Evolutionary conservation across 2,329 filamentous ascomycete species (phyloP).

Genomic region (Pyrenophora tritici-repentis): DNA sequence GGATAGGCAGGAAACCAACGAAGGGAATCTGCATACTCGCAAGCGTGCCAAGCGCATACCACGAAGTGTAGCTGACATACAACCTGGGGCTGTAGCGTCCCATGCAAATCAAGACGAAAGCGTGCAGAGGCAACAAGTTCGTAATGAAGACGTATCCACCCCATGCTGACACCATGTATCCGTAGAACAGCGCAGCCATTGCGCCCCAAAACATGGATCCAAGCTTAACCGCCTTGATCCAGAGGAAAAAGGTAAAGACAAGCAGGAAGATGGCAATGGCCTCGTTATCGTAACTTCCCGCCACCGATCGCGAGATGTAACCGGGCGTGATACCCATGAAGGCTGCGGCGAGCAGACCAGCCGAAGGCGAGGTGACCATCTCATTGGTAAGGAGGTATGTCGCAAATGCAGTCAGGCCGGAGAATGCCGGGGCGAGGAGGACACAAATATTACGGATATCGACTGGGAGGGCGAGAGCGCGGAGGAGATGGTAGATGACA

Average conservation of each 20-base stretch:
- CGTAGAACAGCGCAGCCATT: constrained; percentile 92
- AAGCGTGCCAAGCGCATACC: constrained; percentile 94
- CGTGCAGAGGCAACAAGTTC: constrained; percentile 90
- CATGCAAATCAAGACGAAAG: constrained; percentile 94
- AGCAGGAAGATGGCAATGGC: constrained; percentile 98
- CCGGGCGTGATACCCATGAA: constrained; percentile 99
- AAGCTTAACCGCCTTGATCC: constrained; percentile 97
- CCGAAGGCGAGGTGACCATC: constrained; percentile 94
- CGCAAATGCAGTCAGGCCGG: constrained; percentile 88
- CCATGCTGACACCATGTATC: constrained; percentile 99
- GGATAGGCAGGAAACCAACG: constrained; percentile 93
- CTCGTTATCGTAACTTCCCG: constrained; percentile 98
- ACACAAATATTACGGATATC: constrained; percentile 99
- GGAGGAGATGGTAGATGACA: constrained; percentile 91
- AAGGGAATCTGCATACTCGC: constrained; percentile 99
- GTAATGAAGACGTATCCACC: constrained; percentile 99
- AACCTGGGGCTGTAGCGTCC: constrained; percentile 91
- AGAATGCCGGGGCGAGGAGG: constrained; percentile 91
- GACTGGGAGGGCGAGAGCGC: constrained; percentile 85
- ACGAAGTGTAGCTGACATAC: constrained; percentile 96
- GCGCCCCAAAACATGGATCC: constrained; percentile 97
- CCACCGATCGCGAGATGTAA: constrained; percentile 97
- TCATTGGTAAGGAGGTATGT: constrained; percentile 95
- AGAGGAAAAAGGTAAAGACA: constrained; percentile 97
- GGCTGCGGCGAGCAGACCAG: constrained; percentile 86